phyloP scores from a whole-genome alignment of 2,329 filamentous ascomycete species.

The Aspergillus sp. region DNA sequence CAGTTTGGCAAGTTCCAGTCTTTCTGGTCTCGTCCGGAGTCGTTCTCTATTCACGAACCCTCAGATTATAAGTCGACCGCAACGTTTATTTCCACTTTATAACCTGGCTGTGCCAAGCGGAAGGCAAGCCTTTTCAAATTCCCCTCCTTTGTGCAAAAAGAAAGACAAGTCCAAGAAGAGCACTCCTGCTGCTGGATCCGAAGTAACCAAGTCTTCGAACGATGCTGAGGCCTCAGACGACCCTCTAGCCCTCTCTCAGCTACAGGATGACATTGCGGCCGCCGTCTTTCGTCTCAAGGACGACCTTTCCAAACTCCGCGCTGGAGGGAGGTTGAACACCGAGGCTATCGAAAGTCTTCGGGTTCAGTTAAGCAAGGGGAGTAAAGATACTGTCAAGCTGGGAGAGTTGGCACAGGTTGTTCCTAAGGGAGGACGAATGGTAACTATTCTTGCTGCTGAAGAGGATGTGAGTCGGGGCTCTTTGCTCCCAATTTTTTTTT shows the following conservation, averaged over 20 bases:
- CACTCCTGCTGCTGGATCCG: conserved; percentile 21
- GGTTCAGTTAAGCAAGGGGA: conserved; percentile 51
- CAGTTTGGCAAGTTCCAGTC: not conserved
- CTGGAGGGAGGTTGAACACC: conserved; percentile 57
- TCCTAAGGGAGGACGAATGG: conserved; percentile 53
- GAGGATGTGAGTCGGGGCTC: conserved; percentile 46
- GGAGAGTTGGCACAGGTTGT: conserved; percentile 62
- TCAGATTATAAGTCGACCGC: not conserved
- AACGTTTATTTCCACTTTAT: not conserved
- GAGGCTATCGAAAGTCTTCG: conserved; percentile 54
- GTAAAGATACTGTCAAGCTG: conserved; percentile 48
- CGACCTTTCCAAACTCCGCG: conserved; percentile 55
- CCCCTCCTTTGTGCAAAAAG: conserved; percentile 43
- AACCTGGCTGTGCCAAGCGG: not conserved
- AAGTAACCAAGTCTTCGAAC: conserved; percentile 26
- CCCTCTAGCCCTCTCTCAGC: conserved; percentile 53
- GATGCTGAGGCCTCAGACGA: conserved; percentile 37
- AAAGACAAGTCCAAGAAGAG: conserved; percentile 47
- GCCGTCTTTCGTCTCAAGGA: conserved; percentile 52
- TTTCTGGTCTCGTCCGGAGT: not conserved
- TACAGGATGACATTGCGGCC: conserved; percentile 51
- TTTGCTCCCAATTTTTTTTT: not conserved
- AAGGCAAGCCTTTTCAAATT: conserved; percentile 36
- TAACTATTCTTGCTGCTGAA: conserved; percentile 59
- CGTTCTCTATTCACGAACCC: not conserved